Evolutionary conservation across 2,329 filamentous ascomycete species (phyloP), one percentile per base, ranked within the genome.

Genomic region (Aspergillus awamori): DNA sequence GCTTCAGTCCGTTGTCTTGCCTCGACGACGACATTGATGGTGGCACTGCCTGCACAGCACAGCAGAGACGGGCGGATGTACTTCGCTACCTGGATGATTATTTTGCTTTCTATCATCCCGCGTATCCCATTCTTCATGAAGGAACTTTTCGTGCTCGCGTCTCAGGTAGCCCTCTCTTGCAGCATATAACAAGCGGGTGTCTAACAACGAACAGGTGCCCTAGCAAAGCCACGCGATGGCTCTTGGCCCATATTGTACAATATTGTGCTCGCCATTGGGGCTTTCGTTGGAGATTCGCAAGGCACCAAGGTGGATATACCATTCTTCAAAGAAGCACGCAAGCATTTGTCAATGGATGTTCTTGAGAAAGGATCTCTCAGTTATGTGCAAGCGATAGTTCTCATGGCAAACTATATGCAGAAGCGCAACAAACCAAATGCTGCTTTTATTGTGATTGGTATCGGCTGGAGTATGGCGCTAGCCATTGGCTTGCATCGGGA

Each of bases 391-490:
- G 64, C 58, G 0, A 66, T 67, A 17, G 61, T 62, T 6, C 30
- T 67, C 7, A 62, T 67, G 60, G 57, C 65, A 7, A 67, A 67
- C 28, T 66, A 66, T 10, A 26, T 66, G 22, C 65, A 67, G 36
- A 67, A 67, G 33, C 60, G 65, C 8, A 67, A 66, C 45, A 67
- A 67, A 22, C 65, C 65, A 2, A 67, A 67, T 43, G 62, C 65
- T 0, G 65, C 60, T 3, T 67, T 65, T 22, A 66, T 66, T 11
- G 39, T 66, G 1, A 64, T 67, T 5, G 65, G 65, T 4, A 66
- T 67, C 8, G 65, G 64, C 15, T 66, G 64, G 28, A 66, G 62
- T 41, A 67, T 67, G 63, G 65, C 63, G n/a, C 60, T 67, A 2
- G 62, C 61, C 1, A 63, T 65, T 8, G 63, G 63, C 11, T 30